Evolutionary conservation across 2,329 filamentous ascomycete genomes (phyloP).

Genomic region (Penicillium sp.): DNA sequence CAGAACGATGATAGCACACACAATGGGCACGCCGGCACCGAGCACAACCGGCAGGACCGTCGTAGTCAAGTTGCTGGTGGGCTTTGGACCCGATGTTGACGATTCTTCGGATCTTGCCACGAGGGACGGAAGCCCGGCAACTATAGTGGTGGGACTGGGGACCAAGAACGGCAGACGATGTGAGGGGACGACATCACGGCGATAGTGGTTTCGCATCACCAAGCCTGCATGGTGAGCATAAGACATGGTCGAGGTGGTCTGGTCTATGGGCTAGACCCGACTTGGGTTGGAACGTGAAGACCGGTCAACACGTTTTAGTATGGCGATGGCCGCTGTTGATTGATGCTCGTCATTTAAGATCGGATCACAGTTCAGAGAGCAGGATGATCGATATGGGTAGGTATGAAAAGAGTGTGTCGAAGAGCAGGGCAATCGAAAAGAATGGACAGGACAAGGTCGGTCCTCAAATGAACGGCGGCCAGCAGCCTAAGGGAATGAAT

Average conservation of each 20-base stretch:
- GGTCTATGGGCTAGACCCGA: slow-evolving; percentile 1
- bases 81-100: slow-evolving; percentile 50
- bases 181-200: slow-evolving; percentile 28
- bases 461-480: slow-evolving; percentile 29
- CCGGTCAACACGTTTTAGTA: slow-evolving; percentile 6
- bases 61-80: slow-evolving; percentile 50
- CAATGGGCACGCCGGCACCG: slow-evolving; percentile 70
- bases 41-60: slow-evolving; percentile 65
- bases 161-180: slow-evolving; percentile 26
- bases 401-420: neutral
- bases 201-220: slow-evolving; percentile 21
- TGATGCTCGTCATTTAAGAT: slow-evolving; percentile 11
- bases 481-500: slow-evolving; percentile 24
- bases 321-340: slow-evolving; percentile 2
- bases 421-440: neutral
- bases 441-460: slow-evolving; percentile 14
- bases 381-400: neutral
- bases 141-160: slow-evolving; percentile 9
- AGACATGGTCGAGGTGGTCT: slow-evolving; percentile 18
- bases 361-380: neutral
- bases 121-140: slow-evolving; percentile 25
- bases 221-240: slow-evolving; percentile 28
- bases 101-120: slow-evolving; percentile 28
- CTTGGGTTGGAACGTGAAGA: slow-evolving; percentile 6
- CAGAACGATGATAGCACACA: slow-evolving; percentile 63